Conservation (phyloP, 2,329 filamentous ascomycete genomes). For the Xylariomycetidae sp. region DNA sequence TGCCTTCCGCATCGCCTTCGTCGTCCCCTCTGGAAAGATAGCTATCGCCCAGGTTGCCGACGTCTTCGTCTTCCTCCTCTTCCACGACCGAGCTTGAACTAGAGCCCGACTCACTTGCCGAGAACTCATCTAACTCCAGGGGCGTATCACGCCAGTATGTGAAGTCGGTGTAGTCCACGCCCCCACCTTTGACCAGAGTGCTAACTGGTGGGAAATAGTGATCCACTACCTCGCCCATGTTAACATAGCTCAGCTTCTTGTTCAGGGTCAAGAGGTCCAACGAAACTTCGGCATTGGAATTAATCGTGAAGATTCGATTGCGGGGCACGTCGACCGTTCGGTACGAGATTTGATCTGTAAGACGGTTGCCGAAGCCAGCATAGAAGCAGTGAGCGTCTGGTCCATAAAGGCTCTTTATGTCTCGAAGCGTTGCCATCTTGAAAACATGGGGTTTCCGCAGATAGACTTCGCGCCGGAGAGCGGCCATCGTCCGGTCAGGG, state of each 20-base stretch:
- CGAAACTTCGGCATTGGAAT: slow-evolving; percentile 92
- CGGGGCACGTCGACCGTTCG: slow-evolving; percentile 92
- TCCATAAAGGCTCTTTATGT: slow-evolving; percentile 85
- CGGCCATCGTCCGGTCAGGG: slow-evolving; percentile 91
- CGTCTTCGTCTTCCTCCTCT: slow-evolving; percentile 36
- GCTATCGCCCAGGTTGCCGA: slow-evolving; percentile 39
- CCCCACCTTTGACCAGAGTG: slow-evolving; percentile 78
- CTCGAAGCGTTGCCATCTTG: slow-evolving; percentile 96
- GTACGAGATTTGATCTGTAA: slow-evolving; percentile 95
- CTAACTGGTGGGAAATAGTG: slow-evolving; percentile 95
- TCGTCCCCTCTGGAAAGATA: slow-evolving; percentile 35
- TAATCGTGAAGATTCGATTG: slow-evolving; percentile 96
- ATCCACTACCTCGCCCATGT: slow-evolving; percentile 94
- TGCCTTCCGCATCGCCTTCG: slow-evolving; percentile 34
- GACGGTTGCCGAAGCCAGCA: slow-evolving; percentile 90
- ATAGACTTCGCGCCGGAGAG: slow-evolving; percentile 85
- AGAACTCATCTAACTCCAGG: slow-evolving; percentile 82
- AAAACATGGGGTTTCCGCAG: slow-evolving; percentile 95
- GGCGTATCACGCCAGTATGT: slow-evolving; percentile 89
- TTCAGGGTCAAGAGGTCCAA: slow-evolving; percentile 85
- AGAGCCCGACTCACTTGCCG: slow-evolving; percentile 58
- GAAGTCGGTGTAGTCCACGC: slow-evolving; percentile 95
- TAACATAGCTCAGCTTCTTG: slow-evolving; percentile 93
- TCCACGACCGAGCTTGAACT: slow-evolving; percentile 36
- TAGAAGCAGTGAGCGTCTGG: slow-evolving; percentile 80